Percentiles rank a stretch among this genome's conserved stretches.
phyloP scores from a whole-genome alignment of 1,284 basidiomycete genomes.

The Lentinula novae-zelandiae region DNA sequence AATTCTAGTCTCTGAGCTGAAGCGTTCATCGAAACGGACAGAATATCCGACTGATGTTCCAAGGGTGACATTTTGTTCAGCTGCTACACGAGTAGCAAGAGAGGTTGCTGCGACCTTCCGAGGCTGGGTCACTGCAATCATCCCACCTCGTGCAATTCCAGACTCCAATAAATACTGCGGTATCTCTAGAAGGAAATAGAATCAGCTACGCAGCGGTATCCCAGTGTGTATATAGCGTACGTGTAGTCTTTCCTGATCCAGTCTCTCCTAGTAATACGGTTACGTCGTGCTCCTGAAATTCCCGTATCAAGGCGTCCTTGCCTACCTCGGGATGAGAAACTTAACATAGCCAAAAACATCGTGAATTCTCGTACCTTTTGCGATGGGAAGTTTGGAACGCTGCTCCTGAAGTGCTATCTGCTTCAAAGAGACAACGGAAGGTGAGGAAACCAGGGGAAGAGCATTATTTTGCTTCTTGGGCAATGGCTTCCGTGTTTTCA shows the following conservation, averaged over 20 bases:
- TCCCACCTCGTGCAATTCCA: slow-evolving; percentile 57
- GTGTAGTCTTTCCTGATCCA: slow-evolving; percentile 97
- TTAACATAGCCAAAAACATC: not conserved
- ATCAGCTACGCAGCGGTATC: not conserved
- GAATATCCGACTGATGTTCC: slow-evolving; percentile 88
- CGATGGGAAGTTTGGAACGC: slow-evolving; percentile 73
- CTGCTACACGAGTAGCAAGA: slow-evolving; percentile 85
- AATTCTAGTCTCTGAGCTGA: slow-evolving; percentile 69
- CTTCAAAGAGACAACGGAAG: slow-evolving; percentile 6
- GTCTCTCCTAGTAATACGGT: slow-evolving; percentile 94
- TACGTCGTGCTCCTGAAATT: slow-evolving; percentile 80
- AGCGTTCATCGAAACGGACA: slow-evolving; percentile 91
- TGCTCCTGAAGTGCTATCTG: slow-evolving; percentile 48
- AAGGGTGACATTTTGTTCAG: slow-evolving; percentile 71
- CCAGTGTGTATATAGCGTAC: slow-evolving; percentile 41
- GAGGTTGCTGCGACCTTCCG: slow-evolving; percentile 92
- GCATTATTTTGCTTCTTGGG: not conserved
- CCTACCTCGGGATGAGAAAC: slow-evolving; percentile 39
- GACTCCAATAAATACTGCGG: slow-evolving; percentile 87
- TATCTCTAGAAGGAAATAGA: slow-evolving; percentile 53
- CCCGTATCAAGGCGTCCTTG: slow-evolving; percentile 69
- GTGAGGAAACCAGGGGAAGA: not conserved
- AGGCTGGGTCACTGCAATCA: slow-evolving; percentile 90
- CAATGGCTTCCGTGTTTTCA: slow-evolving; percentile 18
- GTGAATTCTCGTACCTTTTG: slow-evolving; percentile 49